Conservation (phyloP, 495 filamentous ascomycete genomes). For the Peziza echinospora region DNA sequence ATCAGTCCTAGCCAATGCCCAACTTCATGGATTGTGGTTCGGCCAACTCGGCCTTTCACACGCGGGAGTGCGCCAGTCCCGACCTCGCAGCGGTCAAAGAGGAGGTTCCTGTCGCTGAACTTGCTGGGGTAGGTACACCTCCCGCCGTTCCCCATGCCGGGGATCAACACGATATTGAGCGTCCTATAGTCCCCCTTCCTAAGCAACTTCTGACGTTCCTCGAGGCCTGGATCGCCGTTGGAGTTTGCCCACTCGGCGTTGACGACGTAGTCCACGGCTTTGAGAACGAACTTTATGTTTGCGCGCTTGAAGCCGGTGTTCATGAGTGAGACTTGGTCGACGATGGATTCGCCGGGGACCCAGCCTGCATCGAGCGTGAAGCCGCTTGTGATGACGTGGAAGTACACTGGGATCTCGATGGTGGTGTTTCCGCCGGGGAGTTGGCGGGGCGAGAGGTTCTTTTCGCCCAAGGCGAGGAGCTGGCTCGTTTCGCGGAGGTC, state of each 20-base stretch:
- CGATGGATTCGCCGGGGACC: not conserved
- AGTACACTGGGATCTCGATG: too few species aligned
- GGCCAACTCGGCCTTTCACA: not conserved
- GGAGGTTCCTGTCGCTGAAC: not conserved
- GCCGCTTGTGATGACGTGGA: not conserved
- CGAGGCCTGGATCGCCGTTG: not conserved
- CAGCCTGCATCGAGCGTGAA: not conserved
- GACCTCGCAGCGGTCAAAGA: not conserved
- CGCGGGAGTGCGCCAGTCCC: not conserved
- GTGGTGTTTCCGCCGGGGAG: too few species aligned
- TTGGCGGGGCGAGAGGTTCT: too few species aligned
- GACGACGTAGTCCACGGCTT: not conserved
- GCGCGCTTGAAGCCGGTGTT: not conserved
- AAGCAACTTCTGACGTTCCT: not conserved
- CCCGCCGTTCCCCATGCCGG: not conserved
- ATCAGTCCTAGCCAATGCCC: constrained; percentile 39
- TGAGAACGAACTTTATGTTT: not conserved
- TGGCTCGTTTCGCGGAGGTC: too few species aligned
- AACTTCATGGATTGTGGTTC: constrained; percentile 27
- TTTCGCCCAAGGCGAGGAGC: too few species aligned
- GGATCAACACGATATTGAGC: not conserved
- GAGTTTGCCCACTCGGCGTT: not conserved
- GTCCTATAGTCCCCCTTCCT: not conserved
- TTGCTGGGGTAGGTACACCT: not conserved
- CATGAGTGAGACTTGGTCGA: not conserved